Base-by-base conservation (phyloP, 495 filamentous ascomycete species). In the Bombardia bombarda region DNA sequence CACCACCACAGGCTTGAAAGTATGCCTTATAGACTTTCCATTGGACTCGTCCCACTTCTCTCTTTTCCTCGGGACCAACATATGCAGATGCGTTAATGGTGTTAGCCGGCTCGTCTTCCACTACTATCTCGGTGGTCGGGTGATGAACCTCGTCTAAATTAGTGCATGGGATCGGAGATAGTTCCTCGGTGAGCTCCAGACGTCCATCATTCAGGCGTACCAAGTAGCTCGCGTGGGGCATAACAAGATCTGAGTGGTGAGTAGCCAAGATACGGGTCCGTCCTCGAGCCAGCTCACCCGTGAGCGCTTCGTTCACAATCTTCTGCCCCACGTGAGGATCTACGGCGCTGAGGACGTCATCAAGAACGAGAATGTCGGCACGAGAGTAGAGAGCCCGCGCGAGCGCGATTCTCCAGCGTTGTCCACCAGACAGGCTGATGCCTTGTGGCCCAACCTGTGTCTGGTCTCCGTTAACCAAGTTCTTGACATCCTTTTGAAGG, bases 371-470 rank as follows among this genome's bases (percentile, higher is more conserved):
- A 12, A 84, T 73, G 2, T 71, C 73, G 10, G 81, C 74, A 7
- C 71, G 61, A 31, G 82, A 85, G 50, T 87, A 88, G 2, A 86
- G 66, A 2, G 84, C 84, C 40, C 84, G 70, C 17, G 84, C 84
- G 1, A 88, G 65, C 7, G 79, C 76, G 19, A 85, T 68, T 12
- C 84, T 69, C 60, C 82, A 82, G 37, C 77, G 75, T 52, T 88
- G 84, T 0, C 84, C 84, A 38, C 84, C 84, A 8, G 78, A 83
- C 3, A 88, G 68, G 38, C 74, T 82, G 17, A 84, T 75, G 0
- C 84, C 84, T 42, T 79, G 78, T 40, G 82, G 78, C 1, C 84
- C 84, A 41, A 88, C 73, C 49, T 82, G 78, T 1, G 83, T 83
- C 25, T 74, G 57, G 50, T 88, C 84, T 25, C 83, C 80, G 45